Base-by-base conservation (phyloP, 352 stramenopile species). In the Pilasporangium apinafurcum region DNA sequence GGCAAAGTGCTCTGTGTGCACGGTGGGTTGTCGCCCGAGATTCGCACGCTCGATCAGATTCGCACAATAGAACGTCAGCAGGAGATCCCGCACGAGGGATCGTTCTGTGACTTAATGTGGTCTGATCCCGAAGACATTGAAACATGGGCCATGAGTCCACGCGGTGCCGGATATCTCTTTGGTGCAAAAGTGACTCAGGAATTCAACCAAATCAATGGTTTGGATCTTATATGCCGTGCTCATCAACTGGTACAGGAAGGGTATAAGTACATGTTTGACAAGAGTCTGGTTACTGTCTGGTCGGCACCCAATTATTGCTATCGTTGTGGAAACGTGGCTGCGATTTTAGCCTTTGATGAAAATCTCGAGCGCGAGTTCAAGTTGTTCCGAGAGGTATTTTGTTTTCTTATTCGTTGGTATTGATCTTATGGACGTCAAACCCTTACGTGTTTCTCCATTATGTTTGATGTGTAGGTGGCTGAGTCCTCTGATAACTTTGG, bases 31-130 rank as follows among this genome's bases (percentile, higher is more conserved):
- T 97, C 86, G 31, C 96, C 96, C 0, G 89, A 97, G 65, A 79
- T 98, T 34, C 78, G 83, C 16, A 97, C 90, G 37, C 73, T 99
- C 30, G 95, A 98, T 66, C 77, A 92, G 72, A 96, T 99, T 51
- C 78, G 92, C 37, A 96, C 84, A 54, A 98, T 99, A 69, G 89
- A 98, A 72, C 78, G 96, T 16, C 89, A 98, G 66, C 89, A 97
- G 62, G 94, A 98, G 78, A 95, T 98, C 44, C 91, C 93, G 4
- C 92, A 98, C 50, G 86, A 95, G 61, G 95, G 95, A 43, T 90
- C 95, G 9, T 97, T 98, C 65, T 98, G 91, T 53, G 95, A 99
- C 75, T 83, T 99, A 56, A 96, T 99, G 63, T 99, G 96, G 96
- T 97, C 92, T 16, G 96, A 99, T 61, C 96, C 96, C 0, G 92